A percentile compares a stretch with the other conserved stretches of the same genome.
These are phyloP conservation scores for Penicillium flavigenum DNA, from an alignment of 495 filamentous ascomycete genomes.

Conservation along the genomic window DNA sequence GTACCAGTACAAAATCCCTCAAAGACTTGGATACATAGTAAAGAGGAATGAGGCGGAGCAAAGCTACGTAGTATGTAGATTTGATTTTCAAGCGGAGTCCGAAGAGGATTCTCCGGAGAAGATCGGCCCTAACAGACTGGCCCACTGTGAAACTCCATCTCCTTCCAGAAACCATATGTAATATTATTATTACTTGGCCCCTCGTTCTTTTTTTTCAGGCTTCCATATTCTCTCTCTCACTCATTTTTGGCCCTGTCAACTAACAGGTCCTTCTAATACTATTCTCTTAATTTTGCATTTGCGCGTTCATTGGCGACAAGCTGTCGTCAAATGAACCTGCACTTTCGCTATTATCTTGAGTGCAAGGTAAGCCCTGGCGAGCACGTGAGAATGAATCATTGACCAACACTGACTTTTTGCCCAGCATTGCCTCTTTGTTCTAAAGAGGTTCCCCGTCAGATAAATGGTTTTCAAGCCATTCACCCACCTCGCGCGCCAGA, in stretches of 20 bases:
- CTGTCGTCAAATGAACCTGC: slow-evolving; percentile 68
- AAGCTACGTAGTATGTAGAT: background rate
- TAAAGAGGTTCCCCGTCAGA: slow-evolving; percentile 55
- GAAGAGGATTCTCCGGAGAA: slow-evolving; percentile 31
- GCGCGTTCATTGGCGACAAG: slow-evolving; percentile 61
- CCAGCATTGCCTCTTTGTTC: slow-evolving; percentile 49
- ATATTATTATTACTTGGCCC: slow-evolving; percentile 13
- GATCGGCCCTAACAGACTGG: slow-evolving; percentile 29
- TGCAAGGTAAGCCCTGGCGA: slow-evolving; percentile 43
- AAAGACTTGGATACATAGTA: background rate
- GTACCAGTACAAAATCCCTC: background rate
- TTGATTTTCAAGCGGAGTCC: background rate
- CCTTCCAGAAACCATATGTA: slow-evolving; percentile 25
- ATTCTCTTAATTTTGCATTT: slow-evolving; percentile 12
- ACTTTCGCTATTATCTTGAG: slow-evolving; percentile 44
- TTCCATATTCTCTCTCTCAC: slow-evolving; percentile 3
- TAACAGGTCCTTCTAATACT: slow-evolving; percentile 10
- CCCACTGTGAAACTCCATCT: slow-evolving; percentile 32
- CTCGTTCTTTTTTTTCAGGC: slow-evolving; percentile 13
- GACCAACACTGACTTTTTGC: slow-evolving; percentile 1
- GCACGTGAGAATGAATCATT: background rate
- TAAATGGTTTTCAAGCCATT: slow-evolving; percentile 83
- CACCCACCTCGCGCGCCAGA: slow-evolving; percentile 93
- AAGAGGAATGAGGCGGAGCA: background rate
- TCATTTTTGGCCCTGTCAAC: background rate